Conservation (phyloP, 2,329 filamentous ascomycete genomes). For the Claviceps sorghi region DNA sequence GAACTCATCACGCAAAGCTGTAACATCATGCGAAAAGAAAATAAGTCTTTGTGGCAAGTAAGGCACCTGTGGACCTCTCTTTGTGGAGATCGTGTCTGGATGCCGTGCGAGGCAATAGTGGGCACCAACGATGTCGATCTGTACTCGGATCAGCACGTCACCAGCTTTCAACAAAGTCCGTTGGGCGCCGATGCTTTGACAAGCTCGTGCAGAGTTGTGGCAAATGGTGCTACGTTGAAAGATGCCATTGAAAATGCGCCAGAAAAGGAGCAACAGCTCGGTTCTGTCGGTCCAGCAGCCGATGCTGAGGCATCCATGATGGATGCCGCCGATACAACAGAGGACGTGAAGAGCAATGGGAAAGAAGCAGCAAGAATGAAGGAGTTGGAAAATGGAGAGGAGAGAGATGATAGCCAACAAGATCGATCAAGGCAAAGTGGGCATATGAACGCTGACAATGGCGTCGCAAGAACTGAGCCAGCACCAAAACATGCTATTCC, state of each 20-base stretch:
- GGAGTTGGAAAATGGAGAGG: background rate
- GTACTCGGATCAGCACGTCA: slow-evolving; percentile 34
- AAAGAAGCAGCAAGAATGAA: background rate
- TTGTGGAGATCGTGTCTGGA: slow-evolving; percentile 60
- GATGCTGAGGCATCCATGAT: slow-evolving; percentile 12
- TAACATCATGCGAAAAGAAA: slow-evolving; percentile 61
- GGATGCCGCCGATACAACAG: slow-evolving; percentile 3
- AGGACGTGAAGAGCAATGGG: slow-evolving; percentile 2
- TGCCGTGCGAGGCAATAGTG: slow-evolving; percentile 44
- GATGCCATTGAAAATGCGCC: background rate
- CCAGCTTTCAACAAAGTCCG: slow-evolving; percentile 20
- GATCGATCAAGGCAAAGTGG: background rate
- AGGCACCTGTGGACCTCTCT: slow-evolving; percentile 60
- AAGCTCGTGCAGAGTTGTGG: slow-evolving; percentile 2
- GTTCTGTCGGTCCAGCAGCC: background rate
- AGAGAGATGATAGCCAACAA: background rate
- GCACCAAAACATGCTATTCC: slow-evolving; percentile 5
- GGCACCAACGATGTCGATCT: slow-evolving; percentile 40
- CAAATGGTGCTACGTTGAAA: slow-evolving; percentile 13
- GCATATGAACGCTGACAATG: background rate
- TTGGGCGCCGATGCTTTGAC: slow-evolving; percentile 10
- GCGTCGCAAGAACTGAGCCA: slow-evolving; percentile 8
- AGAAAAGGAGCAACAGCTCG: background rate
- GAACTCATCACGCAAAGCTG: slow-evolving; percentile 56
- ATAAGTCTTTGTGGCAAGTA: slow-evolving; percentile 55